Base-by-base conservation (phyloP, 345 rosid species). In the Lepidium didymum region DNA sequence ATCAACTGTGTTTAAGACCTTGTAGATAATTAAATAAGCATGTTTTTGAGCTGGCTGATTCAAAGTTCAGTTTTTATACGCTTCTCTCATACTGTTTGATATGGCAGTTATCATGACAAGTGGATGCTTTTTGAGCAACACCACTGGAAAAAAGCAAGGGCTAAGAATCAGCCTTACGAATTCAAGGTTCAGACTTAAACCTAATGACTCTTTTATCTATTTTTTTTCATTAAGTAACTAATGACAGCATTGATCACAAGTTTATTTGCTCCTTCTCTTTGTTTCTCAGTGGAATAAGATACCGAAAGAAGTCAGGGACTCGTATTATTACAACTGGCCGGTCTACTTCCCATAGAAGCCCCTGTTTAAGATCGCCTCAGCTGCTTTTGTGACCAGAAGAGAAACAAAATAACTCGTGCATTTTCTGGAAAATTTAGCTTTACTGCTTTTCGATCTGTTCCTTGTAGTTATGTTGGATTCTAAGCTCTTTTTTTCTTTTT, bases 71-170 rank as follows among this genome's bases (percentile, higher is more conserved):
- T n/a, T 35, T 42, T 62, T 63, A 23, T 38, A 57, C 0, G 6
- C 8, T 52, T 59, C 4, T 59, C 59, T 58, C 7, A 10, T 23
- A 21, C 14, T 25, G 56, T 52, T 3, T 43, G 8, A 40, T 37
- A 5, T 46, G 77, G 89, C 87, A 92, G 98, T 65, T 92, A 90
- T 83, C 98, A 92, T 78, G 98, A 92, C 74, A 87, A 83, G 78
- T 94, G 88, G 49, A 81, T 91, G 84, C 68, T 91, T 56, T 89
- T 85, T 49, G 97, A 89, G 82, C 97, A 89, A 18, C 54, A 89
- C 58, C 95, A 86, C 60, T 92, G 96, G 95, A 87, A 89, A 78
- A 80, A 87, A 69, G 95, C 96, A 9, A 78, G 42, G 83, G 85
- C 81, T 4, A 84, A 86, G 86, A 84, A 82, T 0, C 79, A 87